Conservation (phyloP, 306 rosid genomes). For the Begonia fuchsioides region DNA sequence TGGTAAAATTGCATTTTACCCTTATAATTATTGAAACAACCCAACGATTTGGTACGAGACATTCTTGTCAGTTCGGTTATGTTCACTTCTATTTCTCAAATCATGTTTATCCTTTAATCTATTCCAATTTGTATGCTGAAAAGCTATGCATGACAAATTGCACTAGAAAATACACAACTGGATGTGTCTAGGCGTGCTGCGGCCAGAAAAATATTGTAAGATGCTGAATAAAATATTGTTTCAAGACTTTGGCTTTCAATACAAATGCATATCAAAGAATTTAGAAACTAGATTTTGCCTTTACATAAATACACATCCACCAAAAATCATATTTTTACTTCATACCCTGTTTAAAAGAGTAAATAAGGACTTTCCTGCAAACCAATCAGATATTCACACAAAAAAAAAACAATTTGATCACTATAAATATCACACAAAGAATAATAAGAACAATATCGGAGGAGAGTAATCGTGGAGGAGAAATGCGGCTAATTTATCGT, state of each 20-base stretch:
- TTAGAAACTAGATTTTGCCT: neutral
- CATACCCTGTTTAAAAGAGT: neutral
- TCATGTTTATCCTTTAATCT: too few relatives aligned
- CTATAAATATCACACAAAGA: slow-evolving; percentile 62
- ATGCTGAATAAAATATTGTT: neutral
- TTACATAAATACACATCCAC: neutral
- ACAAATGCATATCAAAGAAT: neutral
- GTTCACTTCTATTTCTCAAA: too few relatives aligned
- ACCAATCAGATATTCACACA: neutral
- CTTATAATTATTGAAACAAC: too few relatives aligned
- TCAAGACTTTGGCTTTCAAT: neutral
- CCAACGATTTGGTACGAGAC: too few relatives aligned
- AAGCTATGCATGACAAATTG: too few relatives aligned
- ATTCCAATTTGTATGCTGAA: too few relatives aligned
- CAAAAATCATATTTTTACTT: neutral
- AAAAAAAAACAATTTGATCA: slow-evolving; percentile 19
- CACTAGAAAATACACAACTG: too few relatives aligned
- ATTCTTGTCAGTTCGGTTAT: too few relatives aligned
- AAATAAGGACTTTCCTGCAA: slow-evolving; percentile 6
- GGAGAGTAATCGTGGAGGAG: slow-evolving; percentile 4
- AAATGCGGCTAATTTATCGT: slow-evolving; percentile 23
- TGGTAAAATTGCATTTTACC: too few relatives aligned
- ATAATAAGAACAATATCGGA: slow-evolving; percentile 12
- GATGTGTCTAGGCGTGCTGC: too few relatives aligned
- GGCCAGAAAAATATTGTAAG: too few relatives aligned